Conservation (phyloP, 2,329 filamentous ascomycete species). For the Blumeriella jaapii region DNA sequence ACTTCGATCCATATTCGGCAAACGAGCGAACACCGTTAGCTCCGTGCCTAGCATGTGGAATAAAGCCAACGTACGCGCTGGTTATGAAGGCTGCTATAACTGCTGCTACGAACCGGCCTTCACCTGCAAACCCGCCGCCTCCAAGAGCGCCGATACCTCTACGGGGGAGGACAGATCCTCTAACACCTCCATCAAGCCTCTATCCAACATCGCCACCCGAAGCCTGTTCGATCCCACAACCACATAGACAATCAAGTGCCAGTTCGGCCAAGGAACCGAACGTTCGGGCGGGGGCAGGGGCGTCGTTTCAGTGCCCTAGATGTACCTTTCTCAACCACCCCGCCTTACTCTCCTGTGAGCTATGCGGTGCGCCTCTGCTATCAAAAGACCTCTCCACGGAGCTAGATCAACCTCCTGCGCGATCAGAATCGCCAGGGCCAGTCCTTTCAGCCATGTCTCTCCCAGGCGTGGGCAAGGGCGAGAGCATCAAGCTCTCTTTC, state of each 20-base stretch:
- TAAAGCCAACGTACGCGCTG: slow-evolving; percentile 74
- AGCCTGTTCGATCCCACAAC: no score
- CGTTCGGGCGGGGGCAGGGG: slow-evolving; percentile 23
- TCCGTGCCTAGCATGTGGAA: slow-evolving; percentile 85
- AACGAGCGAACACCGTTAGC: slow-evolving; percentile 70
- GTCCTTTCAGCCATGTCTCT: slow-evolving; percentile 33
- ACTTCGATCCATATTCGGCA: slow-evolving; percentile 78
- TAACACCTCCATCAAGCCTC: no score
- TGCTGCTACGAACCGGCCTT: slow-evolving; percentile 49
- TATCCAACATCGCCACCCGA: no score
- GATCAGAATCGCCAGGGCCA: slow-evolving; percentile 71
- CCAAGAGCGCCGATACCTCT: slow-evolving; percentile 23
- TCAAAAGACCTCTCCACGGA: slow-evolving; percentile 37
- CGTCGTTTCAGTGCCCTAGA: slow-evolving; percentile 59
- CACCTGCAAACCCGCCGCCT: slow-evolving; percentile 20
- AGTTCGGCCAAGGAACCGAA: neutral
- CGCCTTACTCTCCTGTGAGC: slow-evolving; percentile 75
- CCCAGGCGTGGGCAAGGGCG: slow-evolving; percentile 43
- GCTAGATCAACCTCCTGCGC: slow-evolving; percentile 32
- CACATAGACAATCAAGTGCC: slow-evolving; percentile 13
- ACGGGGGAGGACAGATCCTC: slow-evolving; percentile 16
- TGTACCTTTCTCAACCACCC: slow-evolving; percentile 94
- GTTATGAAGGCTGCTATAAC: slow-evolving; percentile 80
- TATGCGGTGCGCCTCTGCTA: slow-evolving; percentile 70
- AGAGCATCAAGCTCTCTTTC: slow-evolving; percentile 86